Percentiles rank a stretch among this genome's conserved stretches.
phyloP scores from a whole-genome alignment of 2,329 filamentous ascomycete species.

The Simplicillium aogashimaense region DNA sequence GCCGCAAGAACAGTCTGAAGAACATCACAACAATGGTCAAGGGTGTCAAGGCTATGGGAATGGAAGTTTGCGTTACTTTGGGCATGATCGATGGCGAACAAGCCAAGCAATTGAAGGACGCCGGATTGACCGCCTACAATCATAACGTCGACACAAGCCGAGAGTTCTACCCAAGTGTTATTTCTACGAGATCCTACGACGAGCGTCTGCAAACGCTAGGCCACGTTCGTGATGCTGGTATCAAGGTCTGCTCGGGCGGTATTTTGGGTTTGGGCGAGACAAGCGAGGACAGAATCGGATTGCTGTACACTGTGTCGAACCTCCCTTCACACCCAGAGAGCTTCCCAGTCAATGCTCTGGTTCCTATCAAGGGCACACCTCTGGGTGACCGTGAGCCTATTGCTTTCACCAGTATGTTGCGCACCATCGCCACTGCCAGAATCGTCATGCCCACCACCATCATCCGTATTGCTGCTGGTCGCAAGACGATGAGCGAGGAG shows the following conservation, averaged over 20 bases:
- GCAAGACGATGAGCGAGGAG: conserved; percentile 77
- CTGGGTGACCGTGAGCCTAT: conserved; percentile 65
- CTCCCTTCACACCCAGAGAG: conserved; percentile 77
- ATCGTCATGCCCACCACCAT: conserved; percentile 79
- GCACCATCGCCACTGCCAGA: conserved; percentile 76
- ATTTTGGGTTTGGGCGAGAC: conserved; percentile 80
- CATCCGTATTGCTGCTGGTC: conserved; percentile 75
- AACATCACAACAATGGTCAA: conserved; percentile 82
- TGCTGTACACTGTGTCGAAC: conserved; percentile 74
- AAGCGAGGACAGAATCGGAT: conserved; percentile 67
- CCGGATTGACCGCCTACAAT: conserved; percentile 85
- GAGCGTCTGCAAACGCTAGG: conserved; percentile 72
- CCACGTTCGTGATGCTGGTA: conserved; percentile 74
- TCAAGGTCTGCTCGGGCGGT: conserved; percentile 84
- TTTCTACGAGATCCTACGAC: conserved; percentile 79
- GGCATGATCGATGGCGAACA: conserved; percentile 82
- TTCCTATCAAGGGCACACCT: conserved; percentile 84
- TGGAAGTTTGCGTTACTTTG: conserved; percentile 90
- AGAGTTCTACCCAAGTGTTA: conserved; percentile 80
- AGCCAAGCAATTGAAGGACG: conserved; percentile 72
- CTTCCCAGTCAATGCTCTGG: conserved; percentile 84
- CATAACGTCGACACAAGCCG: conserved; percentile 88
- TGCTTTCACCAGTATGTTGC: conserved; percentile 66
- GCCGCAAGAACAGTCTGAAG: conserved; percentile 71
- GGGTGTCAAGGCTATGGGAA: conserved; percentile 69